A percentile compares a stretch with the other conserved stretches of the same genome.
phyloP scores from a whole-genome alignment of 306 rosid species.

The Mimosa bimucronata region DNA sequence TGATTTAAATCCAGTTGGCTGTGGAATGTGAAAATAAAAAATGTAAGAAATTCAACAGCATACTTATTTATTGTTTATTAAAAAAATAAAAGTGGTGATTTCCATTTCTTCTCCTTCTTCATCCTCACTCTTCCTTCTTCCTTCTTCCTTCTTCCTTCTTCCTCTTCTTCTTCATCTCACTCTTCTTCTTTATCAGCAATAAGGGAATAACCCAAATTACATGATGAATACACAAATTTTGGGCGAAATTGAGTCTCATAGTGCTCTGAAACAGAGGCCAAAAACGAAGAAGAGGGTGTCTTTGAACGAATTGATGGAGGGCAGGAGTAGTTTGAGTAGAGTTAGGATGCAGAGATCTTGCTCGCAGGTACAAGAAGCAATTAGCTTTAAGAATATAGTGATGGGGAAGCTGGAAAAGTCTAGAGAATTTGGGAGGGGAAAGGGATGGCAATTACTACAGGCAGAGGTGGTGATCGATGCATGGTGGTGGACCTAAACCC shows the following conservation, averaged over 20 bases:
- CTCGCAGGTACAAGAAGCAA: conserved; percentile 74
- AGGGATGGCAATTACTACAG: conserved; percentile 39
- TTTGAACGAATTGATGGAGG: conserved; percentile 70
- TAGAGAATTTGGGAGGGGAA: conserved; percentile 47
- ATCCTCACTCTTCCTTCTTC: no score
- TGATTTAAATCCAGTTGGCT: no score
- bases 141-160: no score
- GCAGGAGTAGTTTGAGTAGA: conserved; percentile 75
- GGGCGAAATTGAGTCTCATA: conserved; percentile 85
- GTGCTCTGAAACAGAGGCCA: conserved; percentile 92
- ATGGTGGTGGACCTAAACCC: conserved; percentile 33
- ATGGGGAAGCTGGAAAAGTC: conserved; percentile 72
- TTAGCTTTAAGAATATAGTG: conserved; percentile 77
- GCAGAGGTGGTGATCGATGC: conserved; percentile 43
- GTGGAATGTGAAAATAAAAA: no score
- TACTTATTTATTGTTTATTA: no score
- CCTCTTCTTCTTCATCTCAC: no score
- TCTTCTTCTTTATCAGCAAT: no score
- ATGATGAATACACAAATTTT: conserved; percentile 73
- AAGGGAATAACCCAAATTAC: conserved; percentile 61
- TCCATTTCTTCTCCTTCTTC: no score
- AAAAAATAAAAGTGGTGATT: no score
- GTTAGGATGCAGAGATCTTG: conserved; percentile 85
- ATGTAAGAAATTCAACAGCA: no score
- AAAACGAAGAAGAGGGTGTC: conserved; percentile 70